Base-by-base conservation (phyloP, 805 yeast genomes). In the Suhomyces sp. region DNA sequence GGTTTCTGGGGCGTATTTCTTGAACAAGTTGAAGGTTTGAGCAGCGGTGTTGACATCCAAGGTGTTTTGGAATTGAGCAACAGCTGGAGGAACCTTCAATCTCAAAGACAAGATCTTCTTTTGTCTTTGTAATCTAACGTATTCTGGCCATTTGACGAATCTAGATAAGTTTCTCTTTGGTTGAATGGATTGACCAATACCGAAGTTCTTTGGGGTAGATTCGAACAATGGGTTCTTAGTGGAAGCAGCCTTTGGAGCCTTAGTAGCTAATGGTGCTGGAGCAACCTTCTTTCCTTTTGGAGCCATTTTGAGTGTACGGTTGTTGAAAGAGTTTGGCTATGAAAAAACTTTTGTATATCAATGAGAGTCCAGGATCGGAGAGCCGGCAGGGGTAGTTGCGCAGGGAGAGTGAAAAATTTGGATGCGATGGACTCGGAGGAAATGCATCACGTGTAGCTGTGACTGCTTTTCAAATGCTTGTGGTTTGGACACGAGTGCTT, bases 1-100 rank as follows among this genome's bases (percentile, higher is more conserved):
- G 62, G 97, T 89, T 85, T 93, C 99, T 73, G 99, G 98, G 82
- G 96, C 87, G 90, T 93, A 93, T 84, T 94, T 93, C 96, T 91
- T 91, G 82, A 93, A 86, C 71, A 93, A 86, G 85, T 92, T 92
- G 86, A 93, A 89, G 67, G 96, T 82, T 80, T 89, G 96, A 68
- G 97, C 81, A 71, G 99, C 98, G 65, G 98, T 88, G 91, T 93
- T 93, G 88, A 92, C 92, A 88, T 93, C 99, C 77, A 93, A 84
- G 71, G 91, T 86, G 80, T 87, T 81, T 72, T 90, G 91, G 86
- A 93, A 93, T 82, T 93, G 99, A 62, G 98, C 85, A 73, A 93
- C 86, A 62, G 98, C 87, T 72, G 99, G 99, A 65, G 99, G 99
- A 74, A 93, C 99, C 87, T 94, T 93, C 75, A 93, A 85, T 87